Evolutionary conservation across 2,329 filamentous ascomycete species (phyloP), one percentile per base, ranked within the genome.

Genomic region (Epichloe amarillans): DNA sequence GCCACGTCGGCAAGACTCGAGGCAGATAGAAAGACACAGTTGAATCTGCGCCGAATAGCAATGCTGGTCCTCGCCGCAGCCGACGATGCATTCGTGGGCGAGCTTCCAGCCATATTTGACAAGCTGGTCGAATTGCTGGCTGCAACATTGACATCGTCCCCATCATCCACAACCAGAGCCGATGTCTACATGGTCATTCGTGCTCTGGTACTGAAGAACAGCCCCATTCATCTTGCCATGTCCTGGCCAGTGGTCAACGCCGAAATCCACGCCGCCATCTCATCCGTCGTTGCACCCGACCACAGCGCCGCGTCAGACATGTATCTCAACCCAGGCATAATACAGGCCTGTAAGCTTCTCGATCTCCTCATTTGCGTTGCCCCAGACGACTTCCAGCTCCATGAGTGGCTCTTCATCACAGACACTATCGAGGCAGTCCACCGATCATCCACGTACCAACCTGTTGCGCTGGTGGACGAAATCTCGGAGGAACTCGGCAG

Each of bases 341-440:
- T 98, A 3, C 91, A 98, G 65, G 90, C 89, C 0, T 96, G 90
- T 69, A 98, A 97, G 64, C 76, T 98, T 3, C 76, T 98, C 3
- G 93, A 98, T 61, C 73, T 89, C 19, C 74, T 98, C n/a, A 77
- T 97, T 14, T 83, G 88, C 42, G 74, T 90, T 7, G 84, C 86
- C 4, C 91, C 90, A 0, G 93, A 98, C 58, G 93, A 98, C 64
- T 98, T 97, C 68, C 93, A 97, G 66, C 78, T 97, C n/a, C 85
- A 95, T 61, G 88, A 96, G 71, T 98, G 93, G 93, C 79, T 97
- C 4, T 98, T 95, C 66, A 83, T 98, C 50, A 95, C 89, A 2
- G 93, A 98, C 66, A 97, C 91, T 14, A 90, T 96, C 56, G 93
- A 98, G 60, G 90, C 93, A 1, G 86, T 98, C 36, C 95, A 98